Base-by-base conservation (phyloP, 2,329 filamentous ascomycete genomes). In the Cladophialophora exuberans region DNA sequence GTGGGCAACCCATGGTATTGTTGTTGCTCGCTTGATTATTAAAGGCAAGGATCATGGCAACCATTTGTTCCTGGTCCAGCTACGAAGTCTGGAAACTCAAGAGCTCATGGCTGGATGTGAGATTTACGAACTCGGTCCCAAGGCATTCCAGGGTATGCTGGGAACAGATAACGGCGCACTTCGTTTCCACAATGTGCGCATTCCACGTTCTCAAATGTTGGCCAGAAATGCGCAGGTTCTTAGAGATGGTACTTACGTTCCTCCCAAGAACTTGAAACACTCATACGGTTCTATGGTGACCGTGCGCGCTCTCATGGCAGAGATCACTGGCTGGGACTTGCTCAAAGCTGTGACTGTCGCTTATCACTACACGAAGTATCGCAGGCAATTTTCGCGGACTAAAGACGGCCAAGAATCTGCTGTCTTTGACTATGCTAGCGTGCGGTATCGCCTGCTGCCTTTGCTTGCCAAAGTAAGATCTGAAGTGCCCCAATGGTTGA, bases 91-190 rank as follows among this genome's bases (percentile, higher is more conserved):
- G 26, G 54, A 64, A 6, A 64, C 63, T 11, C 60, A 62, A 36
- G 54, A 63, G 39, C 53, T 63, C 10, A 39, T 66, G 50, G 51
- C 58, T 6, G 63, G 63, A 4, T 60, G 68, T 43, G 61, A 65
- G 30, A 57, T 67, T 4, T 65, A 65, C 54, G 67, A 69, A 30
- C 57, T 67, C 23, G 66, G 67, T 18, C 56, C 57, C 20, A 64
- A 64, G 46, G 87, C 28, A 13, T 38, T 88, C 60, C 86, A 86
- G 7, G 59, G 51, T 17, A 62, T 62, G 28, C 54, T 57, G 43
- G 52, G 55, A 18, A 63, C 62, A n/a, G 67, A 70, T 25, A 72
- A 72, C 54, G 70, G 69, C 15, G 70, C 66, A 38, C 62, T 69
- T 30, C 61, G 60, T 38, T 70, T 72, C 39, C 54, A 69, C n/a